Percentiles rank a stretch among this genome's conserved stretches.
Evolutionary conservation across 73 alveolate species (phyloP).

Genomic region (Paramecium pentaurelia): DNA sequence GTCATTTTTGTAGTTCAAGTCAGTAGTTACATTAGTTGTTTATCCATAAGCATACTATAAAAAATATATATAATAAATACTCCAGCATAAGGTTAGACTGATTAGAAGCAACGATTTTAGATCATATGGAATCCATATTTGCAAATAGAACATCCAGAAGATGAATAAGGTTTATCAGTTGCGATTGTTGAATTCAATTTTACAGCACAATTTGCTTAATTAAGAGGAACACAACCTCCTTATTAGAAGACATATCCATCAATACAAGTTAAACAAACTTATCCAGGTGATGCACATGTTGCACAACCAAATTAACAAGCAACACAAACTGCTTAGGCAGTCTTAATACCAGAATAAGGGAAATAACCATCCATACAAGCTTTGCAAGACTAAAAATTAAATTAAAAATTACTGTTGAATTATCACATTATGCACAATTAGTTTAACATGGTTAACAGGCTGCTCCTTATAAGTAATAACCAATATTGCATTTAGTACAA

Average conservation of each 20-base stretch:
- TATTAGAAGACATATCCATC: constrained; percentile 22
- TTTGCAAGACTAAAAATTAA: not conserved
- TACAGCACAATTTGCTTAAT: not conserved
- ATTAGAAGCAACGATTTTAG: not conserved
- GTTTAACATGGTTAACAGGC: not conserved
- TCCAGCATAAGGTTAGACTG: not conserved
- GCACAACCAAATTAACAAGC: constrained; percentile 31
- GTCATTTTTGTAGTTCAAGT: not conserved
- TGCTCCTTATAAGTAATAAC: not conserved
- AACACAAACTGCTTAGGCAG: not conserved
- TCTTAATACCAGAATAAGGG: not conserved
- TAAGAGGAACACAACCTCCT: constrained; percentile 43
- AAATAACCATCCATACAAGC: not conserved
- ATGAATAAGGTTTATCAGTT: not conserved
- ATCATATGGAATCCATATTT: constrained; percentile 22
- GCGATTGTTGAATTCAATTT: not conserved
- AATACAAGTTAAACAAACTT: constrained; percentile 3
- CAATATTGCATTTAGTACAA: not conserved
- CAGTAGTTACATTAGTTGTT: constrained; percentile 8
- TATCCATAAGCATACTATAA: not conserved
- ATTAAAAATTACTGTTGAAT: not conserved
- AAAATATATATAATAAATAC: not conserved
- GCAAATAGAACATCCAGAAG: constrained; percentile 13
- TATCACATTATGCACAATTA: not conserved
- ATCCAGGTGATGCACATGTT: constrained; percentile 38